These are phyloP conservation scores for Phlyctochytrium planicorne DNA, from an alignment of 192 early-diverging fungal genomes.

Conservation along the genomic window DNA sequence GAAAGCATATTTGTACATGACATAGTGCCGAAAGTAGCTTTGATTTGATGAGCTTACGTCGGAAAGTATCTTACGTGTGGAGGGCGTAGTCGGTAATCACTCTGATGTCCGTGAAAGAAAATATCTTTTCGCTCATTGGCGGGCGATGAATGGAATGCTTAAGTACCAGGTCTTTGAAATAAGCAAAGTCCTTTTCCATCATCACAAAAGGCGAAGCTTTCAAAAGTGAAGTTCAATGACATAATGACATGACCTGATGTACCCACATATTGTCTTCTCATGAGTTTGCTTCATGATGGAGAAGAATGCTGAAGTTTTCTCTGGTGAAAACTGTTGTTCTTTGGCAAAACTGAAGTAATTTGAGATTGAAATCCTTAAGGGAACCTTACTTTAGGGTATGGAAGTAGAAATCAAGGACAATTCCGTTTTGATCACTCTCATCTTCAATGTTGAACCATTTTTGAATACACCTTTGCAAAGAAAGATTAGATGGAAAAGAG, in stretches of 20 bases:
- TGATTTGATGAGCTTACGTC: too few relatives aligned
- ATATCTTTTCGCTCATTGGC: slow-evolving; percentile 50
- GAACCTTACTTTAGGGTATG: slow-evolving; percentile 43
- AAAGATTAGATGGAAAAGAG: too few relatives aligned
- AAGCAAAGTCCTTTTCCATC: slow-evolving; percentile 42
- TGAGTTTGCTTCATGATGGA: slow-evolving; percentile 57
- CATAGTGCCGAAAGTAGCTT: slow-evolving; percentile 59
- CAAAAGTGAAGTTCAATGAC: too few relatives aligned
- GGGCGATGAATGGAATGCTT: slow-evolving; percentile 48
- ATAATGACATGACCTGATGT: too few relatives aligned
- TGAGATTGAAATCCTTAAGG: background rate
- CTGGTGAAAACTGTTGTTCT: slow-evolving; percentile 44
- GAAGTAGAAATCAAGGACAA: slow-evolving; percentile 56
- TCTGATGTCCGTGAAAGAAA: slow-evolving; percentile 44
- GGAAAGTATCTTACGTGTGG: slow-evolving; percentile 38
- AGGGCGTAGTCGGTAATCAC: slow-evolving; percentile 46
- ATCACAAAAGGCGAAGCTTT: slow-evolving; percentile 44
- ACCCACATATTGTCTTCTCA: slow-evolving; percentile 29
- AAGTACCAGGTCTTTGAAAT: slow-evolving; percentile 48
- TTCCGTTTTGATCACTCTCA: slow-evolving; percentile 26
- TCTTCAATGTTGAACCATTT: slow-evolving; percentile 15
- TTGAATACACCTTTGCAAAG: slow-evolving; percentile 36
- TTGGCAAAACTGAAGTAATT: slow-evolving; percentile 44
- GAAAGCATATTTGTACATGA: slow-evolving; percentile 59
- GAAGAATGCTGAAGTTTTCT: slow-evolving; percentile 56